phyloP scores from a whole-genome alignment of 176 grass and related monocot species.

The Panicum miliaceum region DNA sequence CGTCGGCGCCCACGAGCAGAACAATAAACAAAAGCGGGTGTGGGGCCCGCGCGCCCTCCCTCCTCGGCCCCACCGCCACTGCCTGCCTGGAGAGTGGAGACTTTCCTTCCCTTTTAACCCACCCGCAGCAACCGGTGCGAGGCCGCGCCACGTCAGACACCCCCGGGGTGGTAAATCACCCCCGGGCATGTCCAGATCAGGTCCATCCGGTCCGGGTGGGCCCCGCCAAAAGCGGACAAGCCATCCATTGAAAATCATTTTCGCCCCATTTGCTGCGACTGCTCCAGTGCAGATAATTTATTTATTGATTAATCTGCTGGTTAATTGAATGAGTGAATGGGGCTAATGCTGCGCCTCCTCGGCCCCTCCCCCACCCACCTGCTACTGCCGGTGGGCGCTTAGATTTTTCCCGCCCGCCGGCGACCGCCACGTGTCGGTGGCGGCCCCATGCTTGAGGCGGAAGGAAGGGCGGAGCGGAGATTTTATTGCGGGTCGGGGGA shows the following conservation, averaged over 20 bases:
- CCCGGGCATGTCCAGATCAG: conserved; percentile 49
- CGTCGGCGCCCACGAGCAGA: conserved; percentile 63
- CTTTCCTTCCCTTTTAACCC: conserved; percentile 56
- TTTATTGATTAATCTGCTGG: not conserved
- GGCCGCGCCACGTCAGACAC: conserved; percentile 49
- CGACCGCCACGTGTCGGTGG: conserved; percentile 60
- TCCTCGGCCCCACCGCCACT: conserved; percentile 16
- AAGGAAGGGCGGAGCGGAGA: conserved; percentile 57
- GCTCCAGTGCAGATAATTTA: not conserved
- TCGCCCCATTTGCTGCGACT: not conserved
- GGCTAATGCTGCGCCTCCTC: not conserved
- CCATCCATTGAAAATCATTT: not conserved
- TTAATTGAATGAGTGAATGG: not conserved
- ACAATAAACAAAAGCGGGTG: conserved; percentile 41
- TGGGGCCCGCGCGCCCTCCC: not conserved
- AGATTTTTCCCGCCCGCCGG: not conserved
- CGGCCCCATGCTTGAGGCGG: conserved; percentile 47
- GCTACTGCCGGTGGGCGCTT: conserved; percentile 46
- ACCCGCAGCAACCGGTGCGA: conserved; percentile 37
- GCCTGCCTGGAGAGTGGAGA: conserved; percentile 50
- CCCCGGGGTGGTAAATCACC: conserved; percentile 6
- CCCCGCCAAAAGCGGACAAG: conserved; percentile 43
- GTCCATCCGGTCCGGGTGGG: conserved; percentile 32
- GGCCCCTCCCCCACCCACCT: conserved; percentile 38
- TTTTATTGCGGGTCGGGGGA: conserved; percentile 56